Percentiles rank a stretch among this genome's conserved stretches.
phyloP scores from a whole-genome alignment of 345 rosid genomes.

The Sapria himalayana region DNA sequence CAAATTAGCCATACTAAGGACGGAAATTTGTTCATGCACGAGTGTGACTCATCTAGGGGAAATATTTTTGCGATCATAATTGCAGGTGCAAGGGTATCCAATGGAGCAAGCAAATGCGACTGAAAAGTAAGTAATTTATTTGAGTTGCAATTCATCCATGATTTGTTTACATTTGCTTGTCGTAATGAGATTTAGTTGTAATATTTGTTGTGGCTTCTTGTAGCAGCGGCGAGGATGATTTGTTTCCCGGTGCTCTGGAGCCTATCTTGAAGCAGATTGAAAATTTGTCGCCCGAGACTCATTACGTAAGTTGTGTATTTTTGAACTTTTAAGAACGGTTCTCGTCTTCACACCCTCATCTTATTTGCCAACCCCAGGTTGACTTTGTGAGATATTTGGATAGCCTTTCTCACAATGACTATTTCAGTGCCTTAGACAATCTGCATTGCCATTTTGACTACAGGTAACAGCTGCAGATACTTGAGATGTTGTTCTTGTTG shows the following conservation, averaged over 20 bases:
- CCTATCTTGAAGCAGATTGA: slow-evolving; percentile 45
- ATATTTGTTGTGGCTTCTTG: too few relatives aligned
- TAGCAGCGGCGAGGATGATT: slow-evolving; percentile 56
- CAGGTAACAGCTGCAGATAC: slow-evolving; percentile 68
- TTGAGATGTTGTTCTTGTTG: too few relatives aligned
- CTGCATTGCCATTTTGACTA: slow-evolving; percentile 85
- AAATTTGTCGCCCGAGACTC: slow-evolving; percentile 80
- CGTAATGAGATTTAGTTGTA: slow-evolving; percentile 1
- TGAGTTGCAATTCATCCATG: neutral
- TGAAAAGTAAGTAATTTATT: slow-evolving; percentile 35
- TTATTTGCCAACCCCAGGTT: slow-evolving; percentile 53
- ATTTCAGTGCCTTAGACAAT: slow-evolving; percentile 76
- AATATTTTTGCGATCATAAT: slow-evolving; percentile 45
- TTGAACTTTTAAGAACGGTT: slow-evolving; percentile 1
- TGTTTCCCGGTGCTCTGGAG: slow-evolving; percentile 47
- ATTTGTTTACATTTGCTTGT: slow-evolving; percentile 1
- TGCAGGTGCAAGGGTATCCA: slow-evolving; percentile 80
- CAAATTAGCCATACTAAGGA: too few relatives aligned
- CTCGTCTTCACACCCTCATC: slow-evolving; percentile 5
- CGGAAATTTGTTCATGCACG: too few relatives aligned
- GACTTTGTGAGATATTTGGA: slow-evolving; percentile 82
- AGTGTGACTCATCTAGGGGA: too few relatives aligned
- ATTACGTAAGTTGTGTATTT: slow-evolving; percentile 44
- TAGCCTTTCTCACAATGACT: slow-evolving; percentile 71
- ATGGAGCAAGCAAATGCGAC: slow-evolving; percentile 71